Evolutionary conservation across 2,329 filamentous ascomycete species (phyloP), one percentile per base, ranked within the genome.

Genomic region (Leptosphaerulina australis): DNA sequence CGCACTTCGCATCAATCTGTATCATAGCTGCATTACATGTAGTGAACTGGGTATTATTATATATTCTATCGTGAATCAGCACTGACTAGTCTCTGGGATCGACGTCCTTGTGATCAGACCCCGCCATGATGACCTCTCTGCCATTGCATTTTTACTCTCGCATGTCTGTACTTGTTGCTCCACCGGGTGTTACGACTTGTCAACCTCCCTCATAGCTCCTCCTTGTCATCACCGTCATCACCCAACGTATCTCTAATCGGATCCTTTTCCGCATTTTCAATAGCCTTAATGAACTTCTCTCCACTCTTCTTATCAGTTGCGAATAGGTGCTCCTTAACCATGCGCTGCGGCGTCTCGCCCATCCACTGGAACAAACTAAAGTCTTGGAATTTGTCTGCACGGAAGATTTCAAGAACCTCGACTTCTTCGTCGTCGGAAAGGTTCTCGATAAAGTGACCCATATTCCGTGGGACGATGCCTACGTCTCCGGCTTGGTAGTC

Each of bases 361-460:
- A 90, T 78, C 87, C 87, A 90, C 74, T 90, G 85, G 73, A 88
- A 88, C 14, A 90, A 76, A 0, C 83, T 87, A 60, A 90, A 88
- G 66, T 90, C 87, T 55, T 85, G 78, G 67, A 91, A 91, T 68
- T 85, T 79, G 58, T 88, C 83, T 0, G 86, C 82, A 39, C 85
- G 79, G 74, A 92, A 88, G 12, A 92, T 84, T 72, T 92, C 88
- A 9, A 92, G 75, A 70, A 91, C 88, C 67, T 90, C 85, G 2
- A 92, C 73, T 14, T 87, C 83, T 68, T 91, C 87, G 38, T 88
- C 83, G n/a, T 88, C 85, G 30, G 76, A 79, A 4, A 90, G 83
- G 62, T 91, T 91, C 78, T 93, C 88, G 44, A 93, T 87, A 67
- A 90, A 92, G 67, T 92, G 88, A 3, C 87, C 88, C 80, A 88